Evolutionary conservation across 2,329 filamentous ascomycete genomes (phyloP), one percentile per base, ranked within the genome.

Genomic region (Colletotrichum shisoi): DNA sequence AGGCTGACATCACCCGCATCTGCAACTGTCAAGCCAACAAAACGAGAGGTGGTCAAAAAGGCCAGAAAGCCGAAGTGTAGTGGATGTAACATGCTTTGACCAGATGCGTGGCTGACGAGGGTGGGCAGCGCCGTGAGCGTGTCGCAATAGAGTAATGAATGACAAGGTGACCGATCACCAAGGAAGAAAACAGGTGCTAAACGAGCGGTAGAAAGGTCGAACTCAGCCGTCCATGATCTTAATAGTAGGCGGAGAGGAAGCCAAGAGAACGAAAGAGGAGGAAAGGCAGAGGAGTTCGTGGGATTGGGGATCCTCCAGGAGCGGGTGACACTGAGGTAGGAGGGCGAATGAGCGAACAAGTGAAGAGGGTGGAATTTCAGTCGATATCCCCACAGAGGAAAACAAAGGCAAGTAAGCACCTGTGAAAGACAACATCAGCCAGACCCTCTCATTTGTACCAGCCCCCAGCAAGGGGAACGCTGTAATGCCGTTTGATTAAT

Each of bases 1-100:
- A 68, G 65, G 34, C 40, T 48, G 61, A 68, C 34, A 19, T 68
- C 62, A 17, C 54, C 54, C 1, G 45, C 12, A 13, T 56, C 61
- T n/a, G 64, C 64, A n/a, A 34, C 42, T 12, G 24, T 61, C 4
- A 21, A 24, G 15, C 65, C 65, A 34, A 12, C 12, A 17, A 68
- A 56, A 9, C 51, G 37, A 27, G 64, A 56, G 13, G n/a, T 9
- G 19, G 54, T n/a, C 49, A 68, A 44, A 17, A 60, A 11, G 12
- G 49, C 54, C 34, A 60, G 34, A 37, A 59, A 7, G 17, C 44
- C 15, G 15, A 24, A 49, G 3, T 12, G 51, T 9, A 64, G 42
- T 3, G 42, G 13, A 19, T 48, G 56, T 45, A 44, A 44, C 65
- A 68, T 68, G 19, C 15, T 64, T 39, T 17, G n/a, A 15, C 15